Base-by-base conservation (phyloP, 352 stramenopile genomes). In the Pythium oligandrum region DNA sequence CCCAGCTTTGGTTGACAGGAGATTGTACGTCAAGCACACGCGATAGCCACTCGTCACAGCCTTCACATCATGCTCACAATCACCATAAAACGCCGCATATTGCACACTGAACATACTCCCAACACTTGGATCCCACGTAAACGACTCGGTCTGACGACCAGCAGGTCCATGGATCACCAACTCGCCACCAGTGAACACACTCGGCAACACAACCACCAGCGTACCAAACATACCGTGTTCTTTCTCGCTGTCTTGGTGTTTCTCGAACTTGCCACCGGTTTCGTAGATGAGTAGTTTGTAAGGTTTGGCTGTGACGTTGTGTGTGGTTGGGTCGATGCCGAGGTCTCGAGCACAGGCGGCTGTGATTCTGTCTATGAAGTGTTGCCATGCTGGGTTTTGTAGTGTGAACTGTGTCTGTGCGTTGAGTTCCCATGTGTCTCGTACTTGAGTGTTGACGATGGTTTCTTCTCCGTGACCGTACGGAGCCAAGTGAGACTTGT, bases 161-260 rank as follows among this genome's bases (percentile, higher is more conserved):
- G 45, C n/a, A 42, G 57, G 46, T 60, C 64, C 53, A 30, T 53
- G 53, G 3, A 73, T 54, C 4, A 63, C 30, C 17, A 70, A 39
- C 17, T 73, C 61, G 3, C 57, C 65, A 7, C 61, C 65, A 26
- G 50, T 40, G 44, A 71, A 63, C 6, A 33, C 26, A 30, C 63
- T 59, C 3, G 72, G 70, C 11, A 79, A 59, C 49, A 77, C 49
- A 3, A 83, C 49, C 43, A 82, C 54, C 3, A 83, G 51, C n/a
- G 72, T 77, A 0, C 67, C 72, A 38, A 83, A 75, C 70, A 79
- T 79, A 8, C 70, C 70, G 35, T 49, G 37, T 44, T 77, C 67
- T 50, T 83, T 79, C 59, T 83, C 72, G 42, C 63, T 83, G 47
- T 83, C 72, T 43, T 71, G 62, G 54, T 79, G 66, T n/a, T 44